These are phyloP conservation scores for Berberis vulgaris DNA, from an alignment of 164 flowering plant species.

Conservation along the genomic window DNA sequence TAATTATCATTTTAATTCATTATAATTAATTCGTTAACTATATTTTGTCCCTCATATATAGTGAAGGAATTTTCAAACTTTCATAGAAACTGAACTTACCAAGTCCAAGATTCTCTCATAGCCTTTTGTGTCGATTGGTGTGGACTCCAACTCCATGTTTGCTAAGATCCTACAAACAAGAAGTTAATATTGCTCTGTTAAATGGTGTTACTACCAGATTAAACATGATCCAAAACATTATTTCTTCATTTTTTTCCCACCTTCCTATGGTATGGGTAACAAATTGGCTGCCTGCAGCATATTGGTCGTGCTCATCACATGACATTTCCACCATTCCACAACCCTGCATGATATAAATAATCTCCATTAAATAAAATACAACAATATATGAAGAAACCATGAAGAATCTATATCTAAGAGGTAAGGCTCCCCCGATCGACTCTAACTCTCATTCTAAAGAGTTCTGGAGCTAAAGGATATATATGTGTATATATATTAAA, in stretches of 20 bases:
- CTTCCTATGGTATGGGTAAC: constrained; percentile 32
- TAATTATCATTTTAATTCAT: too few species aligned
- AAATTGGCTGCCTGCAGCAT: constrained; percentile 32
- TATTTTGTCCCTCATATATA: too few species aligned
- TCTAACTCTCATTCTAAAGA: too few species aligned
- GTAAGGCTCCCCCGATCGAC: too few species aligned
- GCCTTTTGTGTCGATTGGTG: constrained; percentile 30
- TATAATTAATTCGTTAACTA: too few species aligned
- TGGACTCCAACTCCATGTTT: constrained; percentile 24
- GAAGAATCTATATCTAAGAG: too few species aligned
- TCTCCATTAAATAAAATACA: neutral
- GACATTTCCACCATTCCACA: neutral
- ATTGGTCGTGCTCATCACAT: constrained; percentile 2
- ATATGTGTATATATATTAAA: too few species aligned
- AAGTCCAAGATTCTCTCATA: constrained; percentile 26
- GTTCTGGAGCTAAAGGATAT: too few species aligned
- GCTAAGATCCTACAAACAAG: constrained; percentile 15
- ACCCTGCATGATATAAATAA: neutral
- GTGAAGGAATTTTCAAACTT: too few species aligned
- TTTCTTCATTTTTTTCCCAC: constrained; percentile 1
- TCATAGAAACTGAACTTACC: constrained; percentile 8
- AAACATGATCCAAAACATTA: neutral
- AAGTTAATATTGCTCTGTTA: neutral
- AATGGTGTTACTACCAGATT: neutral
- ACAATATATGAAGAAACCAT: too few species aligned